Evolutionary conservation across 306 rosid species (phyloP), one percentile per base, ranked within the genome.

Genomic region (Trifolium dubium): DNA sequence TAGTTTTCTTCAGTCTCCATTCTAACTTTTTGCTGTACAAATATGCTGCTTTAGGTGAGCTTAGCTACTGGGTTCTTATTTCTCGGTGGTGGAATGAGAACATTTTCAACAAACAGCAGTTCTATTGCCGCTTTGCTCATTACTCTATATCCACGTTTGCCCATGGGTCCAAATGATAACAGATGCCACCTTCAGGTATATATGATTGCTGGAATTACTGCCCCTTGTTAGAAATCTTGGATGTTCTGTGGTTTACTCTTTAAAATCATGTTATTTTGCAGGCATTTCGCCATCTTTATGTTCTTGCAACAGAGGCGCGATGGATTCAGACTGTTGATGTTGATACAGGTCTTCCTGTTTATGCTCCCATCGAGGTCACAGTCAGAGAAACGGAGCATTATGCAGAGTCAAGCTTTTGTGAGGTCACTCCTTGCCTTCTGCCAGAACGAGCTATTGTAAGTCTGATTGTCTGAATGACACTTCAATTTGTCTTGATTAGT

Each of bases 321-420:
- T 93, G 98, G 97, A 86, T 93, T 83, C 97, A 91, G 82, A 93
- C 98, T 10, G 96, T 91, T 79, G 98, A 93, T 77, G 98, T 93
- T 56, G 98, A 93, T 86, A 88, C 92, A 7, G 97, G 98, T 82
- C 77, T 93, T 73, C 96, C 98, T 9, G 98, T 89, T 71, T 91
- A 91, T 87, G 91, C 94, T 66, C 98, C 98, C 69, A 88, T 93
- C 75, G 94, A 91, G 77, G 87, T 91, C 75, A 91, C 97, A 37
- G 69, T 87, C 67, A 85, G 72, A 81, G 98, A 93, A 85, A 91
- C 97, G 74, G 96, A 89, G 58, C 89, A 89, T 87, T 89, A 88
- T 89, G 92, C 96, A 40, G 97, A 93, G 76, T 91, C 97, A 71
- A 89, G 92, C 81, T 93, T 89, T 78, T 89, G 92, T 77, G 98